Evolutionary conservation across 805 yeast genomes (phyloP), one percentile per base, ranked within the genome.

Genomic region (Saturnispora gosingensis): DNA sequence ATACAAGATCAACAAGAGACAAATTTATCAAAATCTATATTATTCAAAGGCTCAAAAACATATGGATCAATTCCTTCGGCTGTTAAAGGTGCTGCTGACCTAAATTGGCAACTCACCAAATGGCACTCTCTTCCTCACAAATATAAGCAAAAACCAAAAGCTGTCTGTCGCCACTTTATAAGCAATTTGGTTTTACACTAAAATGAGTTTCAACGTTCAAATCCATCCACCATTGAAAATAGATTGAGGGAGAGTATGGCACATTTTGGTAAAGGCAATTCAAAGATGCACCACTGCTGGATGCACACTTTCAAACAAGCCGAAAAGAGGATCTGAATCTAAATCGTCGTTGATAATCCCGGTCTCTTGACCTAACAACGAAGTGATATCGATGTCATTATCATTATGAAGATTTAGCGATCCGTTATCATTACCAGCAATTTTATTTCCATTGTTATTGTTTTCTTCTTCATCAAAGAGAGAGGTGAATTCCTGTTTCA

Each of bases 41-140:
- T 10, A 56, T 53, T 53, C 44, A 63, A 64, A 52, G 66, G 69
- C 38, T 65, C 69, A 54, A 67, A 61, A 52, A 61, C 67, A 56
- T 61, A 66, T 56, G 68, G 62, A 57, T 55, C 54, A 36, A 49
- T 53, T 48, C 47, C 54, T 61, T 57, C 65, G 58, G 69, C 57
- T 55, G 62, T 56, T 61, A 67, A 66, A 66, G 71, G 71, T 66
- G 70, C 71, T 67, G 71, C 71, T 50, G 70, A 67, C 71, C 69
- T 58, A 53, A 51, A 16, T 18, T 39, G 27, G 20, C 6, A 22
- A 20, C 18, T 42, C 16, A 22, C 35, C 42, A 43, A 30, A 36
- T 34, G 32, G 35, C 5, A 48, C 43, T 5, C 28, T 7, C 16
- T 11, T 38, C 16, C 22, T 38, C 22, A 11, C n/a, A 16, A n/a